Percentiles rank a stretch among this genome's conserved stretches.
phyloP scores from a whole-genome alignment of 371 early-diverging fungal genomes.

The Saksenaea oblongispora region DNA sequence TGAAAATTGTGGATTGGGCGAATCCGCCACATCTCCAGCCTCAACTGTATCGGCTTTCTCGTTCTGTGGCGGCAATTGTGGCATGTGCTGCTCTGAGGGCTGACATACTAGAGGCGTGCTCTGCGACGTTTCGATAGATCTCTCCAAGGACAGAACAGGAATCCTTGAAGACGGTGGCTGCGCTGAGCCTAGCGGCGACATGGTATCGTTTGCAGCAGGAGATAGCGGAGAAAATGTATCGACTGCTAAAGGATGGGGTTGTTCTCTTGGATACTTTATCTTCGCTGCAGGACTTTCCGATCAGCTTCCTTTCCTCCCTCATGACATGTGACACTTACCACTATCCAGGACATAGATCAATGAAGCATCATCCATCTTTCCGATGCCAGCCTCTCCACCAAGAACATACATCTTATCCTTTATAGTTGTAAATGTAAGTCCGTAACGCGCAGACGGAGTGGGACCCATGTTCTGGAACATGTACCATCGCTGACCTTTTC shows the following conservation, averaged over 20 bases:
- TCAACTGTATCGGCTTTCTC: not conserved
- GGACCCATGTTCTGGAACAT: conserved; percentile 76
- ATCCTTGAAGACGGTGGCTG: not conserved
- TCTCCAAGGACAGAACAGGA: not conserved
- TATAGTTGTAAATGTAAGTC: conserved; percentile 62
- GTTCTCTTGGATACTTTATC: conserved; percentile 68
- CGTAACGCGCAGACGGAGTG: conserved; percentile 65
- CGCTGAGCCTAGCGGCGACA: conserved; percentile 9
- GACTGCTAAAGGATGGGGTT: conserved; percentile 1
- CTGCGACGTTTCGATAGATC: not conserved
- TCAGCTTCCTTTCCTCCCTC: not conserved
- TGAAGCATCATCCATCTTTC: conserved; percentile 54
- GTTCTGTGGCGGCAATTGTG: conserved; percentile 2
- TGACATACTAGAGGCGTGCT: not conserved
- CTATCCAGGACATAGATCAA: conserved; percentile 69
- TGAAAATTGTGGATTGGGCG: conserved; percentile 14
- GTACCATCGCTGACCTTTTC: conserved; percentile 68
- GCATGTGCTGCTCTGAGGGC: not conserved
- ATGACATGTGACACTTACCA: conserved; percentile 29
- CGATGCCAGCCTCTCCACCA: conserved; percentile 58
- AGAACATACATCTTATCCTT: conserved; percentile 65
- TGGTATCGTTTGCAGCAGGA: conserved; percentile 10
- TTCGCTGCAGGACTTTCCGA: conserved; percentile 38
- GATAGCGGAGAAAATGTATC: conserved; percentile 12
- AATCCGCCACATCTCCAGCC: not conserved